Conservation (phyloP, 2,329 filamentous ascomycete species). For the Trichoderma afroharzianum region DNA sequence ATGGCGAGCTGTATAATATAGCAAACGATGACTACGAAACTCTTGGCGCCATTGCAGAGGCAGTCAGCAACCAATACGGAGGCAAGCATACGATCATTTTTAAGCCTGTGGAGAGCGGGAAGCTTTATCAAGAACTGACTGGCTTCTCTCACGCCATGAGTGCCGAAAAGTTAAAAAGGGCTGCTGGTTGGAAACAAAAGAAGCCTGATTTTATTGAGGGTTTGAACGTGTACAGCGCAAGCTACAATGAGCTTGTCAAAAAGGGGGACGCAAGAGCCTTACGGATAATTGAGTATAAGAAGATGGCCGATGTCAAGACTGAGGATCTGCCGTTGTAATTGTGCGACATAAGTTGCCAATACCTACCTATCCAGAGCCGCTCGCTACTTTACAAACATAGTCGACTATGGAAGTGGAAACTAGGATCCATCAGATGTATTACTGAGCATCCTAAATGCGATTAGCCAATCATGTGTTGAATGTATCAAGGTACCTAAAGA, state of each 20-base stretch:
- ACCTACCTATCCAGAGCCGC: not conserved
- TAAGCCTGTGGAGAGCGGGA: not conserved
- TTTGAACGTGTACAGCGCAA: not conserved
- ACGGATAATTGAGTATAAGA: not conserved
- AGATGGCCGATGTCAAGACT: not conserved
- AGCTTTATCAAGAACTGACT: not conserved
- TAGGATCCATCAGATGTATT: no score
- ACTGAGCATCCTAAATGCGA: no score
- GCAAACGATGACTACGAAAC: not conserved
- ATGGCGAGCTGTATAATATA: not conserved
- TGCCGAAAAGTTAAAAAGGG: not conserved
- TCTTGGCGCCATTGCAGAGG: not conserved
- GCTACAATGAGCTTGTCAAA: not conserved
- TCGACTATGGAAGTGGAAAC: no score
- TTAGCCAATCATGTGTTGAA: not conserved
- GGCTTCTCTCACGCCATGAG: not conserved
- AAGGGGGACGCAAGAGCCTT: not conserved
- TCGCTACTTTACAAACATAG: not conserved
- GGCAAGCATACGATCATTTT: not conserved
- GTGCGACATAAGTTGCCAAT: not conserved
- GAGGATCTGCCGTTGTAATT: not conserved
- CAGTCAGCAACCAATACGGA: not conserved
- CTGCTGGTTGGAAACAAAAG: not conserved
- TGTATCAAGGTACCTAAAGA: not conserved
- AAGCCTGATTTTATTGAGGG: not conserved